Evolutionary conservation across 2,329 filamentous ascomycete genomes (phyloP).

Genomic region (Bipolaris oryzae): DNA sequence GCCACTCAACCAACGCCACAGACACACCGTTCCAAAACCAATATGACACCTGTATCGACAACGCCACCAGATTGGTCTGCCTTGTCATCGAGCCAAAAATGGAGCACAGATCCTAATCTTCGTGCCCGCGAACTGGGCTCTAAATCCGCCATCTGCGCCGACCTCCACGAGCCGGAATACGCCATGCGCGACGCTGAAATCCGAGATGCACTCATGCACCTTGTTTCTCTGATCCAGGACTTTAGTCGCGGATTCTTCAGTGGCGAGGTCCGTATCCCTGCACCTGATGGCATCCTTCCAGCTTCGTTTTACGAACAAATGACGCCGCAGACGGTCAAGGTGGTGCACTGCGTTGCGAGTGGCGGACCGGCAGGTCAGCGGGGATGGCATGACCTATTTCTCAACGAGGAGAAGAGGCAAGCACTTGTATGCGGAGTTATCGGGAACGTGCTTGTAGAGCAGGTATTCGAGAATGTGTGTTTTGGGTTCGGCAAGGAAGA

Average conservation of each 20-base stretch:
- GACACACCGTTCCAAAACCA: too few species aligned
- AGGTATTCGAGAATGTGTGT: slow-evolving; percentile 35
- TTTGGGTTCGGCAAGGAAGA: slow-evolving; percentile 28
- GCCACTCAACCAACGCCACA: too few species aligned
- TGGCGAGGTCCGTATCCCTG: slow-evolving; percentile 9
- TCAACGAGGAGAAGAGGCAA: slow-evolving; percentile 19
- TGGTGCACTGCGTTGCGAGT: slow-evolving; percentile 36
- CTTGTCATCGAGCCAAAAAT: accelerated
- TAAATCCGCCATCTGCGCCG: background rate
- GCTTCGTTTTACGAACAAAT: slow-evolving; percentile 9
- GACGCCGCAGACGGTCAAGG: slow-evolving; percentile 22
- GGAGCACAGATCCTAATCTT: background rate
- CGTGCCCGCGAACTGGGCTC: background rate
- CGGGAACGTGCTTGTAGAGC: slow-evolving; percentile 39
- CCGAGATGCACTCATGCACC: slow-evolving; percentile 26
- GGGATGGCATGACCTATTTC: slow-evolving; percentile 38
- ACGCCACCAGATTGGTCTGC: background rate
- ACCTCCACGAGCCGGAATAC: slow-evolving; percentile 30
- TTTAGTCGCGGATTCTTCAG: background rate
- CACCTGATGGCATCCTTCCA: background rate
- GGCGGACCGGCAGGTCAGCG: slow-evolving; percentile 27
- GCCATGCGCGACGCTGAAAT: slow-evolving; percentile 34
- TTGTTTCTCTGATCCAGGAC: slow-evolving; percentile 24
- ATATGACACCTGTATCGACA: accelerated
- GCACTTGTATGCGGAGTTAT: slow-evolving; percentile 36